Evolutionary conservation across 176 grass and related monocot species (phyloP).

Genomic region (Rhipidocladum racemiflorum): DNA sequence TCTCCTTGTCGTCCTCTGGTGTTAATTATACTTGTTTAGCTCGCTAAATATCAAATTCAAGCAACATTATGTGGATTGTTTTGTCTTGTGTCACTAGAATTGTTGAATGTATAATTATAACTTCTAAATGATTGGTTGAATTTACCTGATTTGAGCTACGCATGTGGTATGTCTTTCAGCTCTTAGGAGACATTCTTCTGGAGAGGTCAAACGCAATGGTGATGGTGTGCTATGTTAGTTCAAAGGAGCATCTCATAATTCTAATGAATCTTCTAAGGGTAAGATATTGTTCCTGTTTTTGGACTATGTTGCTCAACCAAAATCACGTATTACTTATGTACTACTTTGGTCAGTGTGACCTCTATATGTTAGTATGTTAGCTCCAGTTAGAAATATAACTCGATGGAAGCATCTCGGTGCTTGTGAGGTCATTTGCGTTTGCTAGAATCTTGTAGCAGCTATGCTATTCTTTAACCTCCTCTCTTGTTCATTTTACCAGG

Average conservation of each 20-base stretch:
- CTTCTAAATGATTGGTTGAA: background rate
- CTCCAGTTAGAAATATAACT: background rate
- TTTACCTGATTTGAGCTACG: background rate
- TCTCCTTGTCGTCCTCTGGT: background rate
- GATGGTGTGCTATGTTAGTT: constrained; percentile 47
- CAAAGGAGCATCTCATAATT: constrained; percentile 46
- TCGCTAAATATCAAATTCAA: background rate
- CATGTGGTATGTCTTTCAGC: constrained; percentile 19
- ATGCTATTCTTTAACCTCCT: background rate
- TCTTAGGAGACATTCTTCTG: constrained; percentile 48
- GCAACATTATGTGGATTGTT: background rate
- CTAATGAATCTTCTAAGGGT: constrained; percentile 60
- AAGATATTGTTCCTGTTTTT: background rate
- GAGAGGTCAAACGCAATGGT: constrained; percentile 47
- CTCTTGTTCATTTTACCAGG: background rate
- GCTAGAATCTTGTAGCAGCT: background rate
- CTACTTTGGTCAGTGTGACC: background rate
- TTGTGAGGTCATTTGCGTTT: background rate
- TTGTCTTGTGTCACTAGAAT: background rate
- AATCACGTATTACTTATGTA: background rate
- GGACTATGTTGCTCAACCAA: background rate
- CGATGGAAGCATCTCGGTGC: background rate
- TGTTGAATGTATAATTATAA: background rate
- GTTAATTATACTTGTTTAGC: background rate
- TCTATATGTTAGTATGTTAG: background rate